phyloP scores from a whole-genome alignment of 306 rosid genomes.

The Quillaja saponaria region DNA sequence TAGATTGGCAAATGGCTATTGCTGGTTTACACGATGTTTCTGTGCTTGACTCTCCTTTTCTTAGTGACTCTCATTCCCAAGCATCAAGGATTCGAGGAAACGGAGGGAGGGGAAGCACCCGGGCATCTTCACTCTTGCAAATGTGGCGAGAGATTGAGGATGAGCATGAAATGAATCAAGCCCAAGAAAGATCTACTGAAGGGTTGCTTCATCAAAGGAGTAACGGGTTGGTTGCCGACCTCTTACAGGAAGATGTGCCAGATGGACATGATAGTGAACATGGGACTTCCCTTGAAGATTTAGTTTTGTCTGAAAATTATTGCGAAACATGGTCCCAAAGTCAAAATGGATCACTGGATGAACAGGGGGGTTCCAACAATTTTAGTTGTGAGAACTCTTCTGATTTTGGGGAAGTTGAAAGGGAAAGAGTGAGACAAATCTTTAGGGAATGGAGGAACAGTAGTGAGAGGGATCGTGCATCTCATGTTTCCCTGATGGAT shows the following conservation, averaged over 20 bases:
- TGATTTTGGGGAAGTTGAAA: constrained; percentile 74
- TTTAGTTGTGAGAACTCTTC: constrained; percentile 57
- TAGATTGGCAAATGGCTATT: constrained; percentile 65
- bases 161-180: constrained; percentile 64
- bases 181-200: constrained; percentile 64
- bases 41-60: constrained; percentile 69
- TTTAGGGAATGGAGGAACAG: constrained; percentile 88
- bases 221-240: constrained; percentile 43
- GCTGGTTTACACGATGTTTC: constrained; percentile 79
- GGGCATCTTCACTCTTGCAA: constrained; percentile 65
- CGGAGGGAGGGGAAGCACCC: constrained; percentile 61
- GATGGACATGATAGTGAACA: constrained; percentile 41
- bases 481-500: constrained; percentile 50
- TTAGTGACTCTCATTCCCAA: constrained; percentile 67
- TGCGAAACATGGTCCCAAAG: constrained; percentile 71
- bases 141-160: constrained; percentile 92
- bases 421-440: constrained; percentile 89
- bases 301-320: constrained; percentile 60
- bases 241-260: constrained; percentile 38
- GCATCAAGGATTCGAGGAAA: constrained; percentile 53
- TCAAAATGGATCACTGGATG: constrained; percentile 64
- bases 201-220: constrained; percentile 52
- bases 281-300: constrained; percentile 45
- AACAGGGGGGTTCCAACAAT: constrained; percentile 58
- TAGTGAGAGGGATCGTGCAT: constrained; percentile 54